Percentiles rank a stretch among this genome's conserved stretches.
Conservation (phyloP, 2,329 filamentous ascomycete species). For the Ceratocystis papillata region DNA sequence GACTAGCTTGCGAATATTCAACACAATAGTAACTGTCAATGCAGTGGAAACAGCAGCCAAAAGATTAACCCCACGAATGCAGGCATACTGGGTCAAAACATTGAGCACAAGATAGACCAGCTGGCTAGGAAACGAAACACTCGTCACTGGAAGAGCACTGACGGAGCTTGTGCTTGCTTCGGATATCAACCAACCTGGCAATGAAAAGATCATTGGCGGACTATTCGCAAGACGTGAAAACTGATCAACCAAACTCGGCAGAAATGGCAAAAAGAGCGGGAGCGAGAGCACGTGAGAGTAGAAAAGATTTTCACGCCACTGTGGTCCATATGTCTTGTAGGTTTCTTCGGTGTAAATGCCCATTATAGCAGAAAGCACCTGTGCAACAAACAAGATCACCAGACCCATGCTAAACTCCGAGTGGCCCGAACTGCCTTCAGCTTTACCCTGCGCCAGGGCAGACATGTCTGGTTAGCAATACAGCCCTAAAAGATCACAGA, state of each 20-base stretch:
- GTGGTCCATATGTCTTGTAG: conserved; percentile 72
- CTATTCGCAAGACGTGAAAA: conserved; percentile 54
- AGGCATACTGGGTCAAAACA: conserved; percentile 83
- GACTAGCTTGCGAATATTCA: conserved; percentile 89
- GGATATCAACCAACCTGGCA: conserved; percentile 16
- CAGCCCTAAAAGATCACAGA: not conserved
- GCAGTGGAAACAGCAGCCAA: conserved; percentile 80
- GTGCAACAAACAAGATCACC: conserved; percentile 71
- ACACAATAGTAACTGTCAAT: conserved; percentile 87
- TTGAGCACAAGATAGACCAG: conserved; percentile 62
- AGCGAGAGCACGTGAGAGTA: conserved; percentile 73
- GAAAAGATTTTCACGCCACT: conserved; percentile 94
- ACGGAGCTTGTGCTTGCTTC: conserved; percentile 7
- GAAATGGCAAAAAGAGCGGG: conserved; percentile 63
- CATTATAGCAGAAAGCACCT: conserved; percentile 85
- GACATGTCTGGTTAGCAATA: not conserved
- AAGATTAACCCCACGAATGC: conserved; percentile 93
- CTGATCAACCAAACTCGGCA: conserved; percentile 53
- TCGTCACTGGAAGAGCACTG: not conserved
- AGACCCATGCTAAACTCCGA: conserved; percentile 53
- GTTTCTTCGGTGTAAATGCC: conserved; percentile 89
- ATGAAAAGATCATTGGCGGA: conserved; percentile 39
- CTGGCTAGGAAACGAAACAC: conserved; percentile 51
- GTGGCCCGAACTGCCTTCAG: conserved; percentile 24
- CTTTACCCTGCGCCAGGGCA: conserved; percentile 21